Evolutionary conservation across 176 grass and related monocot species (phyloP).

Genomic region (Musa beccarii): DNA sequence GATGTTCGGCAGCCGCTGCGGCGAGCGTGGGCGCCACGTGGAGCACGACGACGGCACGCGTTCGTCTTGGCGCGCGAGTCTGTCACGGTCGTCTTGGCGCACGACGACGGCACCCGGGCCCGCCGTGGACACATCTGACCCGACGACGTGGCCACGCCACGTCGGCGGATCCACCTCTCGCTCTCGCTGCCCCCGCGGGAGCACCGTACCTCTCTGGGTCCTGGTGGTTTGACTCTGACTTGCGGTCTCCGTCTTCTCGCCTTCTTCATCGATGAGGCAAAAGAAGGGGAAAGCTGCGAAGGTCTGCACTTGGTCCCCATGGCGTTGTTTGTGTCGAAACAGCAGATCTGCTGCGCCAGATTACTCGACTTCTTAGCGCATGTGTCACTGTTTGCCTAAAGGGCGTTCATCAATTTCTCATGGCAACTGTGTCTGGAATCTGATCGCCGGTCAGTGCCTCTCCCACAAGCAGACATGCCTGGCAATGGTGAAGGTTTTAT

Average conservation of each 20-base stretch:
- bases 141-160: neutral
- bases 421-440: neutral
- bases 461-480: neutral
- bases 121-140: neutral
- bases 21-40: neutral
- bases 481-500: neutral
- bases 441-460: neutral
- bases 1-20: neutral
- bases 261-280: no score
- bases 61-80: neutral
- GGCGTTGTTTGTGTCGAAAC: no score
- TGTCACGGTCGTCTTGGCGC: neutral
- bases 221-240: neutral
- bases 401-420: no score
- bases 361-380: no score
- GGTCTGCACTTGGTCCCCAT: no score
- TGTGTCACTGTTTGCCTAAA: no score
- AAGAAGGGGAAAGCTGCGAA: no score
- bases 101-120: neutral
- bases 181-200: neutral
- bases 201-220: neutral
- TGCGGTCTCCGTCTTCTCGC: neutral
- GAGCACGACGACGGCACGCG: neutral
- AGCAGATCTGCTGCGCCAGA: no score
- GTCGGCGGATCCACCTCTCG: neutral